Base-by-base conservation (phyloP, 2,329 filamentous ascomycete species). In the Colletotrichum zoysiae region DNA sequence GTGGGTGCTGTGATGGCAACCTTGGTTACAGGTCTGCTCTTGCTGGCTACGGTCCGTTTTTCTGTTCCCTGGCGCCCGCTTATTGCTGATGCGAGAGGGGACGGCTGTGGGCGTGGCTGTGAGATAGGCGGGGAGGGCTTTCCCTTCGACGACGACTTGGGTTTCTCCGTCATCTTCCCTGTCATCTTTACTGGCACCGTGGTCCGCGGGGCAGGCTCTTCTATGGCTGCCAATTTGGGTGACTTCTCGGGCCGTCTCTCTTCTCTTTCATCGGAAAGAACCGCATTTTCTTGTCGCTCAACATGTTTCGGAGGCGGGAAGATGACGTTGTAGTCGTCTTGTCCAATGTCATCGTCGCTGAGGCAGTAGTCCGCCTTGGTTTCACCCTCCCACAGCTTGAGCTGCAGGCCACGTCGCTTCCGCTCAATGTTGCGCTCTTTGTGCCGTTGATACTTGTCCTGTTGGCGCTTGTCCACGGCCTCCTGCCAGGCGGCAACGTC, bases 61-160 rank as follows among this genome's bases (percentile, higher is more conserved):
- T 79, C 80, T 57, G 81, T 81, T 35, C 81, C 81, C 74, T 80
- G 78, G 67, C 81, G 81, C 11, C 78, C 80, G 18, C 57, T 68
- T 14, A 26, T 38, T 8, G 60, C 60, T n/a, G 62, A 26, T 7
- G 44, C 38, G 18, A 50, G 8, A n/a, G 67, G 42, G 20, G 26
- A 35, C 53, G 60, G 18, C 12, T 53, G 42, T 33, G 44, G 44
- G 26, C 57, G 70, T 35, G 53, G n/a, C 38, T 44, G 70, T 30
- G 46, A 42, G 16, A 30, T 38, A 16, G 55, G 20, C 5, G 33
- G 20, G 33, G 46, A 53, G n/a, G 38, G 12, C 12, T 57, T 57
- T 23, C 16, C 30, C 56, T 58, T 42, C 56, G 33, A 38, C 16
- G 65, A 33, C 12, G 51, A 44, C 46, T 60, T 64, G 50, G 48